These are phyloP conservation scores for Arbutus unedo DNA, from an alignment of 148 eudicot species.

Conservation along the genomic window DNA sequence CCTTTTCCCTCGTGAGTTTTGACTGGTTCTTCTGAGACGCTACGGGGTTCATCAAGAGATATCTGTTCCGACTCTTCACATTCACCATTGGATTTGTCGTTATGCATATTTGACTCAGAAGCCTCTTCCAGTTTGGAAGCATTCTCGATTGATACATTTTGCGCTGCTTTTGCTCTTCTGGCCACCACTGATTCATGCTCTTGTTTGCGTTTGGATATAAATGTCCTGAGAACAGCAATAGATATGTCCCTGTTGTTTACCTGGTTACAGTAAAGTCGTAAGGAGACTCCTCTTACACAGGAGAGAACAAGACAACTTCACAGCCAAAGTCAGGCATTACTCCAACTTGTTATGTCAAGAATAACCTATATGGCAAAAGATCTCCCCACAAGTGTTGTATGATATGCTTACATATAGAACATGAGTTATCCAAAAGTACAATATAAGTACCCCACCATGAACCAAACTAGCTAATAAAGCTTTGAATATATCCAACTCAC, in stretches of 20 bases:
- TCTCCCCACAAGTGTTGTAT: not conserved
- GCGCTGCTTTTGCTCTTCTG: slow-evolving; percentile 41
- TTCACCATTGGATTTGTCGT: slow-evolving; percentile 27
- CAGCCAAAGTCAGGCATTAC: slow-evolving; percentile 8
- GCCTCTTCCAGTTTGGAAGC: slow-evolving; percentile 36
- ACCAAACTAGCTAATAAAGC: not conserved
- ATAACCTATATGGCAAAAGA: not conserved
- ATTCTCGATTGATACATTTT: slow-evolving; percentile 30
- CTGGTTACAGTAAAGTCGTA: slow-evolving; percentile 34
- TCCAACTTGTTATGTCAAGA: not conserved
- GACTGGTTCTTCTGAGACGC: slow-evolving; percentile 34
- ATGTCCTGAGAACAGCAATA: slow-evolving; percentile 90
- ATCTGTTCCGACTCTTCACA: slow-evolving; percentile 28
- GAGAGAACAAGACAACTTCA: not conserved
- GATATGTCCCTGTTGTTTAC: slow-evolving; percentile 94
- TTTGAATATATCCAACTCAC: not conserved
- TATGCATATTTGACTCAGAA: not conserved
- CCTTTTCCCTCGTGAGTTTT: slow-evolving; percentile 37
- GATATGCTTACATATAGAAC: not conserved
- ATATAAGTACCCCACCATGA: not conserved
- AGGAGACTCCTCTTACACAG: slow-evolving; percentile 9
- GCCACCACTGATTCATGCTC: slow-evolving; percentile 62
- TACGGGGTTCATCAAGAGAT: slow-evolving; percentile 47
- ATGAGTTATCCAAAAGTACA: not conserved
- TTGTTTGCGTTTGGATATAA: slow-evolving; percentile 68